Percentiles rank a stretch among this genome's conserved stretches.
Evolutionary conservation across 441 rosid genomes (phyloP).

Genomic region (Mallotus japonicus): DNA sequence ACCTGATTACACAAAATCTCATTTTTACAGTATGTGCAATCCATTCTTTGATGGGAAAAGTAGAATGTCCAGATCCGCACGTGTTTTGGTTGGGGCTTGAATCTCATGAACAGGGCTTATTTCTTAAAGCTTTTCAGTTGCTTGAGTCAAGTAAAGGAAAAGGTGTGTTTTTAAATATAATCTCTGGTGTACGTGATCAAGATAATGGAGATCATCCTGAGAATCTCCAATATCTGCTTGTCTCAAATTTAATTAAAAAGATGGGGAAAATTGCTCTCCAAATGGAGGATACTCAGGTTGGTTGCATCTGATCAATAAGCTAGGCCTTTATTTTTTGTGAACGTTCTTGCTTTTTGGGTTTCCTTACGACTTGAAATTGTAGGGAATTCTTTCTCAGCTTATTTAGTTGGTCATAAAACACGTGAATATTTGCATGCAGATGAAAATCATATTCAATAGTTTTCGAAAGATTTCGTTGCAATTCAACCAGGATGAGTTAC

Average conservation of each 20-base stretch:
- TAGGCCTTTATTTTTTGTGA: background rate
- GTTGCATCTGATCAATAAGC: conserved; percentile 16
- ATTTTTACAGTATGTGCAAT: conserved; percentile 51
- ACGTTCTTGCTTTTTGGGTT: background rate
- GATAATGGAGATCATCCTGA: conserved; percentile 33
- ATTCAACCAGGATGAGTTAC: conserved; percentile 45
- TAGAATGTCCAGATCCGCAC: conserved; percentile 33
- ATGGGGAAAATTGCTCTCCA: conserved; percentile 83
- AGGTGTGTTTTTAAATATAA: conserved; percentile 47
- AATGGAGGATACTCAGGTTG: conserved; percentile 71
- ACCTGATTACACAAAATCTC: conserved; percentile 55
- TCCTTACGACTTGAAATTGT: background rate
- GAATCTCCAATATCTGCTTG: conserved; percentile 39
- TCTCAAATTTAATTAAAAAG: conserved; percentile 59
- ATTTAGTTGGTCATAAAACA: conserved; percentile 12
- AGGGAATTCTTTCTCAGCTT: background rate
- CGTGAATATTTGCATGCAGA: conserved; percentile 43
- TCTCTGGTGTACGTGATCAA: conserved; percentile 43
- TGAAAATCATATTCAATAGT: conserved; percentile 61
- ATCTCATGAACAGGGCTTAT: conserved; percentile 52
- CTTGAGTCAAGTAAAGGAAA: conserved; percentile 66
- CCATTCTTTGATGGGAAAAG: conserved; percentile 53
- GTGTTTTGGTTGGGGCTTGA: conserved; percentile 60
- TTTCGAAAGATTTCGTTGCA: conserved; percentile 46
- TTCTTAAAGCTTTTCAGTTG: conserved; percentile 72